Evolutionary conservation across 257 asterid species (phyloP), one percentile per base, ranked within the genome.

Genomic region (Nicotiana tabacum): DNA sequence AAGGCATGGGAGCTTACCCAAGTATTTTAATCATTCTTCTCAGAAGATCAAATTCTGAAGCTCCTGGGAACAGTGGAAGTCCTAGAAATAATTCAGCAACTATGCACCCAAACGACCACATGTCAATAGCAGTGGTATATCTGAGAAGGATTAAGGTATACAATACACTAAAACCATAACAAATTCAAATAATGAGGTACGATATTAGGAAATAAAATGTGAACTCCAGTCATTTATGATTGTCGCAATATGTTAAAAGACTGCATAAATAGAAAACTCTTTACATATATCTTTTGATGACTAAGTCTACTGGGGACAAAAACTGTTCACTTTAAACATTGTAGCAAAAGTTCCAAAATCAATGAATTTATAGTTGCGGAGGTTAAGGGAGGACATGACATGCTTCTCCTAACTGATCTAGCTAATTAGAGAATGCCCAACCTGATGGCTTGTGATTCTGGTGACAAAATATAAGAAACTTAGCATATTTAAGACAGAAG

Each of bases 101-200:
- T 35, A 96, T 93, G 92, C 99, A 96, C 83, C 99, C 99, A 88
- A 96, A 92, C 84, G 99, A 96, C 99, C 99, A 96, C 99, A 96
- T 96, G 89, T 96, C 99, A 80, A 96, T 96, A 80, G 97, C 97
- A 80, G 98, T 94, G 51, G 95, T 93, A 85, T 94, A 96, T 83
- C 99, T 96, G 90, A 81, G 87, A 80, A 78, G 39, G 88, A 82
- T 93, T 91, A 96, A 93, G 94, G 93, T 84, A 76, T 81, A 81
- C 83, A 84, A 77, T 70, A 83, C 57, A 61, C 68, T 82, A 56
- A 43, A 16, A 62, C 57, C 18, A 30, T 68, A 82, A 53, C n/a
- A 30, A 35, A 55, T 33, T 15, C 27, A 35, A 56, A 24, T 10
- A 13, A 29, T 18, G 35, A 21, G 35, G 74, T 56, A 70, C 61